A percentile compares a stretch with the other conserved stretches of the same genome.
Conservation (phyloP, 371 early-diverging fungal species). For the Basidiobolus meristosporus region DNA sequence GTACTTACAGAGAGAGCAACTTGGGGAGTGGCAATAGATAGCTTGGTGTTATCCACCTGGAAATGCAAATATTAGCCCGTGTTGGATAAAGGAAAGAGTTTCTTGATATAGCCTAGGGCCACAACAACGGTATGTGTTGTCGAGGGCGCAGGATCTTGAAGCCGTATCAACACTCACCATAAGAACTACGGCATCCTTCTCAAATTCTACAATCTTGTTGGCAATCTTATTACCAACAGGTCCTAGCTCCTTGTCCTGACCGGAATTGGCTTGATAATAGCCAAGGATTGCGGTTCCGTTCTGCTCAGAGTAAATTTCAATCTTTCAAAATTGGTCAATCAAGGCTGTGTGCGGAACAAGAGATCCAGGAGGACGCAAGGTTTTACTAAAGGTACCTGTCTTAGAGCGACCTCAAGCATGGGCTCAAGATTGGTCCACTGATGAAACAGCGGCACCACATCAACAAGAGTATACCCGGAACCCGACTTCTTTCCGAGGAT, state of each 20-base stretch:
- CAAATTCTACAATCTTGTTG: neutral
- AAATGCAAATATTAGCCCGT: too few relatives aligned
- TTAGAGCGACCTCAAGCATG: neutral
- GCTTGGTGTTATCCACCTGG: conserved; percentile 1
- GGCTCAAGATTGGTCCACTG: neutral
- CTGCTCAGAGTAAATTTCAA: neutral
- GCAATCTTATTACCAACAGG: neutral
- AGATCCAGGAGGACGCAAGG: neutral
- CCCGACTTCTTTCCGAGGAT: neutral
- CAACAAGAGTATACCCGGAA: neutral
- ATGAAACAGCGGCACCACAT: conserved; percentile 1
- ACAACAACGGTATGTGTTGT: neutral
- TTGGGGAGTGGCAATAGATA: neutral
- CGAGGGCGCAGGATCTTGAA: neutral
- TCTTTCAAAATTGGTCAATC: neutral
- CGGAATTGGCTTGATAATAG: neutral
- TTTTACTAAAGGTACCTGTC: neutral
- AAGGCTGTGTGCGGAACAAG: neutral
- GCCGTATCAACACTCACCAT: neutral
- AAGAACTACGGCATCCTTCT: neutral
- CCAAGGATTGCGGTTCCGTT: neutral
- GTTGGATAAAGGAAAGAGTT: too few relatives aligned
- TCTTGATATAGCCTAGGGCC: neutral
- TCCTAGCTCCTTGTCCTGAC: neutral
- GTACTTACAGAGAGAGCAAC: neutral